Evolutionary conservation across 129 eudicot species (phyloP).

Genomic region (Arctium lappa): DNA sequence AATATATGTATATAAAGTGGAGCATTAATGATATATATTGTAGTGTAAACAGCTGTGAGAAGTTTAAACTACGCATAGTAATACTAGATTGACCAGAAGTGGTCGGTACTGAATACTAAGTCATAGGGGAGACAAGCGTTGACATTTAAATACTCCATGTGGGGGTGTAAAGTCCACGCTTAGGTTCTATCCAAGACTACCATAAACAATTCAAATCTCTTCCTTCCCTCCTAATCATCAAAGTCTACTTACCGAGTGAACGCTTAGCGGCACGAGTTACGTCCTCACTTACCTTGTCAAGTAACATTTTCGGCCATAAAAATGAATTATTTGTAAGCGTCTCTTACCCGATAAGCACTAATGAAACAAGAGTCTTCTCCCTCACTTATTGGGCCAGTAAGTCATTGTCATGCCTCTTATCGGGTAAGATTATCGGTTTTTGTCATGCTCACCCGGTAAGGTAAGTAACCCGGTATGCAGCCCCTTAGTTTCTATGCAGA

Average conservation of each 20-base stretch:
- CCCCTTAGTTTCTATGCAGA: no score
- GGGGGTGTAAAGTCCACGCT: conserved; percentile 12
- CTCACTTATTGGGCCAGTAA: no score
- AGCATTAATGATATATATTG: neutral
- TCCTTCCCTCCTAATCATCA: neutral
- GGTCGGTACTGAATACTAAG: conserved; percentile 20
- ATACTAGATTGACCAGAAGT: conserved; percentile 15
- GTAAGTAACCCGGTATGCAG: no score
- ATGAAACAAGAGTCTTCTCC: no score
- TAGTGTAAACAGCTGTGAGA: conserved; percentile 20
- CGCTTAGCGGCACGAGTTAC: no score
- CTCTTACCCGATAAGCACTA: no score
- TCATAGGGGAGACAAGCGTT: conserved; percentile 20
- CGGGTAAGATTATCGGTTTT: no score
- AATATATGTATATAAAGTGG: conserved; percentile 15
- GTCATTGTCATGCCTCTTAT: no score
- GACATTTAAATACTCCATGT: conserved; percentile 25
- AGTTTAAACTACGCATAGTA: conserved; percentile 12
- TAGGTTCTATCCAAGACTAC: neutral
- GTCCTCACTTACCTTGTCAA: no score
- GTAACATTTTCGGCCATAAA: no score
- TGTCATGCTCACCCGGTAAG: no score
- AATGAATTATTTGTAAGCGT: no score
- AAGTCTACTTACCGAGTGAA: neutral
- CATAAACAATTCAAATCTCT: neutral